Evolutionary conservation across 1,284 basidiomycete genomes (phyloP), one percentile per base, ranked within the genome.

Genomic region (Heterobasidion occidentale): DNA sequence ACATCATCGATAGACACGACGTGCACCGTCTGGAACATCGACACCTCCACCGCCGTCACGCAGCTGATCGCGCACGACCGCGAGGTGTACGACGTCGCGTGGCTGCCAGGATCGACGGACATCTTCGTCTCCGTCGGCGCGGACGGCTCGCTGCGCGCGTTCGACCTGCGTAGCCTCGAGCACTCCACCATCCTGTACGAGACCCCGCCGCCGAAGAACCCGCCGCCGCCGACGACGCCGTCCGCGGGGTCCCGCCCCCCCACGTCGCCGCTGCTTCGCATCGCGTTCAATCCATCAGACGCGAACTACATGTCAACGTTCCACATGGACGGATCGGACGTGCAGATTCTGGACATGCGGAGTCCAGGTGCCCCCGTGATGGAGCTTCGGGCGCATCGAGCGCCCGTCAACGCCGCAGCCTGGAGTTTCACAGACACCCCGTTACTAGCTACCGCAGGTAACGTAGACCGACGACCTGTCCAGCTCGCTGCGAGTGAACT

Each of bases 171-270:
- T 44, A 92, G 90, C 63, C 79, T 99, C 49, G 97, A 99, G 69
- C 97, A 99, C 71, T 98, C 94, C 8, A 99, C 97, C 2, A 99
- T 99, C 65, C 80, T 99, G 49, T 99, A 98, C 71, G 97, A 99
- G 75, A 94, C 94, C 0, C 88, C 92, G 2, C 79, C 84, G 9
- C 86, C 88, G 1, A 89, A 89, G 69, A 82, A 82, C 63, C 77
- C 79, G 15, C 80, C 81, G 4, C 70, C 79, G n/a, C 80, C 80
- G 4, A 70, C 80, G n/a, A 82, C 81, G 34, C 73, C 80, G 19
- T 80, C 82, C 11, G 67, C 80, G 3, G 76, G 80, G 17, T 79
- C 83, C 11, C 80, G 88, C 12, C 88, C 88, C 14, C 81, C 83
- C 11, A 90, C 91, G 3, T 85, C 90, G 1, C 90, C 94, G 1